phyloP scores from a whole-genome alignment of 352 stramenopile species.

The Hyaloperonospora brassicae region DNA sequence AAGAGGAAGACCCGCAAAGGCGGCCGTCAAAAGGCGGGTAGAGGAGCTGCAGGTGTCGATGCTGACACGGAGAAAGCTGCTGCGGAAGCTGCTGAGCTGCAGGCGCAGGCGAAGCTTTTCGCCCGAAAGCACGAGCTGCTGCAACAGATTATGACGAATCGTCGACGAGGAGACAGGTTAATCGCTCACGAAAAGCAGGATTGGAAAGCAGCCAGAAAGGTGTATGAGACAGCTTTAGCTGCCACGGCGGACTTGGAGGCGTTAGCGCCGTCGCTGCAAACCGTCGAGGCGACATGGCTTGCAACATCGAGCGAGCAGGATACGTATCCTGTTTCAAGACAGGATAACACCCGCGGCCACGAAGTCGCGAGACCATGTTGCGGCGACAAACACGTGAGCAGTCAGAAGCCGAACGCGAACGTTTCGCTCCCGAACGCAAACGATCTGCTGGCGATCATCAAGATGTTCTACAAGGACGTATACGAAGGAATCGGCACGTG shows the following conservation, averaged over 20 bases:
- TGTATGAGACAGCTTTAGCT: constrained; percentile 32
- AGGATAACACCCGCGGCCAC: constrained; percentile 6
- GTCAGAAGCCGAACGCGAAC: constrained; percentile 1
- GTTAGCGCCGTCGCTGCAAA: constrained; percentile 33
- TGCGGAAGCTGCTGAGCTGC: constrained; percentile 13
- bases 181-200: constrained; percentile 9
- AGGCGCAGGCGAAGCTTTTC: constrained; percentile 31
- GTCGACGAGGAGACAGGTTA: constrained; percentile 31
- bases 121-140: constrained; percentile 46
- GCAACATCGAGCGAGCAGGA: not conserved
- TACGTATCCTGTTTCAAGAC: not conserved
- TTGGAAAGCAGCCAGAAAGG: constrained; percentile 11
- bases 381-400: constrained; percentile 6
- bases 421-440: constrained; percentile 31
- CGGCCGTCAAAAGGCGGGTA: not conserved
- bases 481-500: constrained; percentile 47
- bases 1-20: constrained; percentile 25
- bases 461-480: constrained; percentile 65
- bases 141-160: constrained; percentile 33
- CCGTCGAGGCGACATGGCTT: constrained; percentile 6
- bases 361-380: constrained; percentile 11
- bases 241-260: constrained; percentile 30
- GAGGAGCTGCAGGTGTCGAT: not conserved
- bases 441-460: constrained; percentile 45
- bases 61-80: constrained; percentile 1